Evolutionary conservation across 495 filamentous ascomycete genomes (phyloP).

Genomic region (Durotheca rogersii): DNA sequence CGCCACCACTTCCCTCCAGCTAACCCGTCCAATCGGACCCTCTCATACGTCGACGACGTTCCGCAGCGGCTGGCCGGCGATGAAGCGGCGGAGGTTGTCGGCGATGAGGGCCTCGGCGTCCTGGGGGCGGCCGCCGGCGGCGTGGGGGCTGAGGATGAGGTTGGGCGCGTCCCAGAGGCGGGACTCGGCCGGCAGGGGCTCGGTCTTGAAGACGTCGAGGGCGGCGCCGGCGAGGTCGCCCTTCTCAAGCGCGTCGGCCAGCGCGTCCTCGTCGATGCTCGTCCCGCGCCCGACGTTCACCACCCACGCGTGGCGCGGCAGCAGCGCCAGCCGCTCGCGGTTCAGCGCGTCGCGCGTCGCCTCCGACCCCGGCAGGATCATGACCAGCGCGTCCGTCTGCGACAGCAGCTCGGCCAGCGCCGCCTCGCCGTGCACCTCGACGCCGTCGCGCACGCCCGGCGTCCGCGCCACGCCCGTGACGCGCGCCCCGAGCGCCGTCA

Average conservation of each 20-base stretch:
- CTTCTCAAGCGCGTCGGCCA: slow-evolving; percentile 68
- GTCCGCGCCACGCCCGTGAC: slow-evolving; percentile 50
- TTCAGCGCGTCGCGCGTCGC: slow-evolving; percentile 74
- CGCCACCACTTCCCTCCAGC: no score
- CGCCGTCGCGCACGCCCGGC: slow-evolving; percentile 59
- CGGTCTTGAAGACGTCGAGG: slow-evolving; percentile 78
- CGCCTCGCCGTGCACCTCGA: slow-evolving; percentile 53
- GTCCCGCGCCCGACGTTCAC: slow-evolving; percentile 83
- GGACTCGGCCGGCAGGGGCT: slow-evolving; percentile 55
- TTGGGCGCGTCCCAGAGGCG: slow-evolving; percentile 44
- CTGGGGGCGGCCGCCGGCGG: slow-evolving; percentile 55
- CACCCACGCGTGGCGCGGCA: slow-evolving; percentile 77
- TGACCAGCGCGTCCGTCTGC: slow-evolving; percentile 69
- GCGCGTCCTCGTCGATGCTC: slow-evolving; percentile 74
- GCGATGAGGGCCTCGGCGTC: slow-evolving; percentile 54
- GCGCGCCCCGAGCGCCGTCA: slow-evolving; percentile 55
- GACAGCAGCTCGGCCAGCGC: slow-evolving; percentile 58
- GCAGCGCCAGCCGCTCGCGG: slow-evolving; percentile 61
- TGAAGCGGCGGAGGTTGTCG: slow-evolving; percentile 53
- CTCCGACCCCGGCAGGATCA: slow-evolving; percentile 67
- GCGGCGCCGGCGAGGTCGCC: slow-evolving; percentile 68
- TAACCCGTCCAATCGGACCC: background rate
- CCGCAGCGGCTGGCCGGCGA: slow-evolving; percentile 54
- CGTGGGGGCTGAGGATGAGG: slow-evolving; percentile 46
- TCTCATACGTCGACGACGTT: no score